These are phyloP conservation scores for Gaertneriomyces semiglobifer DNA, from an alignment of 192 early-diverging fungal species.

Conservation along the genomic window DNA sequence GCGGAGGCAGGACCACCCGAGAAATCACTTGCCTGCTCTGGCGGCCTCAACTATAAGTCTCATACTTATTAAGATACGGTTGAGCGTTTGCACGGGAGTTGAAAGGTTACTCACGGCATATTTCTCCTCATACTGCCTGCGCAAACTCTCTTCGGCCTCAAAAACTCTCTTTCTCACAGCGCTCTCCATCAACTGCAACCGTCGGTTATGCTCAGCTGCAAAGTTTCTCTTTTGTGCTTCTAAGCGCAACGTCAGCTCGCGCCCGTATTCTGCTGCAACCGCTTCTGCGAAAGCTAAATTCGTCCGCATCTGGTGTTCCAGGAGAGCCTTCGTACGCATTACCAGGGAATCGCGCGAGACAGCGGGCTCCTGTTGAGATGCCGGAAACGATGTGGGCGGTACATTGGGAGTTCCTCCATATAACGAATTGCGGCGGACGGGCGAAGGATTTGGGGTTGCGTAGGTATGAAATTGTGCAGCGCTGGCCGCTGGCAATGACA, in stretches of 20 bases:
- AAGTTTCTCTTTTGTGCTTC: constrained; percentile 26
- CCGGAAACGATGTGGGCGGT: no score
- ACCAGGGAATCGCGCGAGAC: constrained; percentile 10
- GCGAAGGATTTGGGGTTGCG: not conserved
- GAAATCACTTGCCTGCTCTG: no score
- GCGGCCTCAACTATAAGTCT: no score
- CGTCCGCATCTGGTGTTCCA: constrained; percentile 34
- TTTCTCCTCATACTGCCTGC: constrained; percentile 21
- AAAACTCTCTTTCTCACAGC: constrained; percentile 8
- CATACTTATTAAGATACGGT: no score
- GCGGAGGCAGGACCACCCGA: no score
- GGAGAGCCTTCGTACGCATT: constrained; percentile 14
- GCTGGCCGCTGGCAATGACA: not conserved
- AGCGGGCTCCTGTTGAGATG: no score
- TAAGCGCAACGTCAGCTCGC: constrained; percentile 18
- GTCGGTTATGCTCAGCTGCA: constrained; percentile 12
- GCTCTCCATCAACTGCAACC: constrained; percentile 18
- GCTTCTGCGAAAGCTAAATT: constrained; percentile 32
- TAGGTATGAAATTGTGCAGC: not conserved
- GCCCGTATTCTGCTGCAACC: constrained; percentile 31
- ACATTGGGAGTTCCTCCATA: not conserved
- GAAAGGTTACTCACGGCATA: no score
- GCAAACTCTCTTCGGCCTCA: constrained; percentile 17
- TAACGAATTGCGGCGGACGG: not conserved
- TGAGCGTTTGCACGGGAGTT: no score